Conservation (phyloP, 768 basidiomycete species). For the Rhodotorula taiwanensis region DNA sequence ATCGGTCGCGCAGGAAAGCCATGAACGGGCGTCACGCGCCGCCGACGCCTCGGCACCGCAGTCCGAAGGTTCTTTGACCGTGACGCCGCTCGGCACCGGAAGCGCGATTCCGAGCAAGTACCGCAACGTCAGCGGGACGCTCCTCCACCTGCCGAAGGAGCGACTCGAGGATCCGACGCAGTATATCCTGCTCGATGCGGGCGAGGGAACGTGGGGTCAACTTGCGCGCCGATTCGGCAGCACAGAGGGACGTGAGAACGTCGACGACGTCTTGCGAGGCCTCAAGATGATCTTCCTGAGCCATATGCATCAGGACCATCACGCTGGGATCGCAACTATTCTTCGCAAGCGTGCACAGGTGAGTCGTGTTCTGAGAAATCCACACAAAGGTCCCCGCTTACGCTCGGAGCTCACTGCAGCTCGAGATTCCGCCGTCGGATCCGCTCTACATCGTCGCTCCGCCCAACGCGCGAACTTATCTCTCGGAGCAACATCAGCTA, state of each 20-base stretch:
- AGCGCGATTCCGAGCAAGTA: constrained; percentile 79
- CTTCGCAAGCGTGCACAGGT: constrained; percentile 66
- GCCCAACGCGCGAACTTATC: constrained; percentile 56
- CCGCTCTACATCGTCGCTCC: constrained; percentile 68
- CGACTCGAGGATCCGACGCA: background rate
- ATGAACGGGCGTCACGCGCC: background rate
- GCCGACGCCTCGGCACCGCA: background rate
- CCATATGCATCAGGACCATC: constrained; percentile 89
- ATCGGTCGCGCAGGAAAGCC: constrained; percentile 11
- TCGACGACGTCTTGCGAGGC: constrained; percentile 53
- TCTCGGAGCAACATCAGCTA: constrained; percentile 65
- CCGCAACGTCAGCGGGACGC: constrained; percentile 70
- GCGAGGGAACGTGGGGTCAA: constrained; percentile 91
- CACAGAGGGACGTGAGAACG: constrained; percentile 12
- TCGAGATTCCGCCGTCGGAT: constrained; percentile 56
- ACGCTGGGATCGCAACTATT: constrained; percentile 69
- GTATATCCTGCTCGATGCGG: constrained; percentile 71
- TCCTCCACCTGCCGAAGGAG: constrained; percentile 60
- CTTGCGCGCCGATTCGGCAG: constrained; percentile 68
- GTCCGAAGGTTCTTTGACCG: constrained; percentile 57
- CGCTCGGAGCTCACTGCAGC: constrained; percentile 51
- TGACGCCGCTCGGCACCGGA: constrained; percentile 80
- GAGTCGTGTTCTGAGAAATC: constrained; percentile 29
- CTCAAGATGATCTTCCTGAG: constrained; percentile 76
- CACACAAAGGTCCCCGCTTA: too few relatives aligned